Evolutionary conservation across 345 rosid species (phyloP).

Genomic region (Gossypium turneri): DNA sequence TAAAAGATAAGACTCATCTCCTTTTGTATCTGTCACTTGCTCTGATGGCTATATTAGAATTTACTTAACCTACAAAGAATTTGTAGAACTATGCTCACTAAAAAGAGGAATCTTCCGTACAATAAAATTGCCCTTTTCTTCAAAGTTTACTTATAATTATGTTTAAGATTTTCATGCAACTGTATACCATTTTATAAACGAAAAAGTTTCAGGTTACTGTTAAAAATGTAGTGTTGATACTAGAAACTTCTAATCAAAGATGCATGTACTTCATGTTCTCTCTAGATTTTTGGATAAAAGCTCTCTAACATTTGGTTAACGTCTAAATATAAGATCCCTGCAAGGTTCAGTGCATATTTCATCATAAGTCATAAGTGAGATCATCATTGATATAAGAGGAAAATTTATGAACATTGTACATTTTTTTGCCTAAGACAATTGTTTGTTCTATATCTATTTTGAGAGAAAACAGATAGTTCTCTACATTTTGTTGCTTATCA

Average conservation of each 20-base stretch:
- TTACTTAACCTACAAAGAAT: conserved; percentile 8
- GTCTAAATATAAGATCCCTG: not conserved
- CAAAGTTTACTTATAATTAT: not conserved
- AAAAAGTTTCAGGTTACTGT: not conserved
- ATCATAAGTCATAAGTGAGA: not conserved
- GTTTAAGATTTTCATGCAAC: not conserved
- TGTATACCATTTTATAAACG: not conserved
- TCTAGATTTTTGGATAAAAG: not conserved
- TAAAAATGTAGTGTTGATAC: not conserved
- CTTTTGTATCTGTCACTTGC: not conserved
- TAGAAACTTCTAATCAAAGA: not conserved
- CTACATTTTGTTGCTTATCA: not conserved
- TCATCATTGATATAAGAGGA: not conserved
- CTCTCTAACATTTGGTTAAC: not conserved
- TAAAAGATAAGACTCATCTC: not conserved
- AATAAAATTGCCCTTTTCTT: not conserved
- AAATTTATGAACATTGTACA: not conserved
- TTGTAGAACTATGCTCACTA: not conserved
- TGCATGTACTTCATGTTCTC: not conserved
- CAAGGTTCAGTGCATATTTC: not conserved
- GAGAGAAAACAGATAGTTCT: not conserved
- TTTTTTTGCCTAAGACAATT: not conserved
- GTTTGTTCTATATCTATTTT: conserved; percentile 7
- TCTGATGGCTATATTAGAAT: not conserved
- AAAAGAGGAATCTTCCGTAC: not conserved